Conservation (phyloP, 73 alveolate genomes). For the Vitrella brassicaformis region DNA sequence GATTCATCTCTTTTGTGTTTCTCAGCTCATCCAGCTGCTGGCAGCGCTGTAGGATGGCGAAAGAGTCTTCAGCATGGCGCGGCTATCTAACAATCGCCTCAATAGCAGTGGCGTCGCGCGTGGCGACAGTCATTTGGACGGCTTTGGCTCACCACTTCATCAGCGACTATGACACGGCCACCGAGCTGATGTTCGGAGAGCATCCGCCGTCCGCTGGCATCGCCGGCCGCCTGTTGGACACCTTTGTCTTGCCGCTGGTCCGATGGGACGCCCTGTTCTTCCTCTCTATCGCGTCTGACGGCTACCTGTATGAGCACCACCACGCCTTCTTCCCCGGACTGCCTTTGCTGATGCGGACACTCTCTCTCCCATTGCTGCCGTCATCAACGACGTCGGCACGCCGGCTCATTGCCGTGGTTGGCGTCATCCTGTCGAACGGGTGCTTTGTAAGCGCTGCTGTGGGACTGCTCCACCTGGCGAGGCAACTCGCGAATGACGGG, state of each 20-base stretch:
- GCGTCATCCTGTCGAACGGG: not conserved
- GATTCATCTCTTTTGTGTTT: too few relatives aligned
- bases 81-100: too few relatives aligned
- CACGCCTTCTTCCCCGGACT: not conserved
- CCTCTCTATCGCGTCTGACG: not conserved
- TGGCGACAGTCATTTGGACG: too few relatives aligned
- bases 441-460: not conserved
- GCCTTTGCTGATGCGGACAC: not conserved
- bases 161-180: too few relatives aligned
- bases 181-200: too few relatives aligned
- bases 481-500: not conserved
- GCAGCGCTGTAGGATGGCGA: too few relatives aligned
- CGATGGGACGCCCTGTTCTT: not conserved
- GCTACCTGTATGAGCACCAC: not conserved
- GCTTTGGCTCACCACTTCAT: too few relatives aligned
- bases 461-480: not conserved
- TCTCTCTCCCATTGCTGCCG: not conserved
- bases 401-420: not conserved
- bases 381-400: not conserved
- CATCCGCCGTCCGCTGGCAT: too few relatives aligned
- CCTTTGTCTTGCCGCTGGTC: not conserved
- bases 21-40: too few relatives aligned
- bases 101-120: too few relatives aligned
- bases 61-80: too few relatives aligned
- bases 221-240: too few relatives aligned